These are phyloP conservation scores for Malassezia nana DNA, from an alignment of 1,284 basidiomycete genomes.

Conservation along the genomic window DNA sequence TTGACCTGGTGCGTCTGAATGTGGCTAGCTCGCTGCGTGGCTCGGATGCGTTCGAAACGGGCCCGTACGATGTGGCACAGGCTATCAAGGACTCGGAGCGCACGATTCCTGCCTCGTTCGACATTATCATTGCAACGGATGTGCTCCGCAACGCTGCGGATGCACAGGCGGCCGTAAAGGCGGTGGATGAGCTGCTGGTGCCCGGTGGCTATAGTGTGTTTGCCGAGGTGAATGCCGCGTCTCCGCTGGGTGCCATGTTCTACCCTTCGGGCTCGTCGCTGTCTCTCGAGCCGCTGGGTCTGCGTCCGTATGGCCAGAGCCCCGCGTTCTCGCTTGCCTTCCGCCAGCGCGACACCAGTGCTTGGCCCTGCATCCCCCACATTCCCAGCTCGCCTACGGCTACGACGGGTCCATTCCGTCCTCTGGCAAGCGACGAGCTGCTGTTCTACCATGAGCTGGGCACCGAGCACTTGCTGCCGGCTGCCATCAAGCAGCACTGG, in stretches of 20 bases:
- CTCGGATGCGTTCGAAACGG: constrained; percentile 12
- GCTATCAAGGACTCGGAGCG: constrained; percentile 10
- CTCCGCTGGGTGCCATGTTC: constrained; percentile 6
- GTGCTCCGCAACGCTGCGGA: constrained; percentile 3
- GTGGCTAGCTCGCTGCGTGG: constrained; percentile 6
- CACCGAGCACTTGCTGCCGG: constrained; percentile 8
- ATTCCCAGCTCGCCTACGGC: background rate
- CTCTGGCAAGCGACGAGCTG: constrained; percentile 7
- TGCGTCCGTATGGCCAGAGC: constrained; percentile 1
- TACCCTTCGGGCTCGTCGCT: background rate
- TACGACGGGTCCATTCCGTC: background rate
- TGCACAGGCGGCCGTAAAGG: background rate
- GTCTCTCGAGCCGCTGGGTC: background rate
- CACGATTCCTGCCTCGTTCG: constrained; percentile 12
- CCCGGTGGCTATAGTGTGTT: constrained; percentile 9
- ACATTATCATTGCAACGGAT: constrained; percentile 7
- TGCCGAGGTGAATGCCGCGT: constrained; percentile 8
- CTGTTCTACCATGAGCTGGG: constrained; percentile 15
- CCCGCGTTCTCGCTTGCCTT: constrained; percentile 9
- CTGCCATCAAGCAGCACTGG: constrained; percentile 5
- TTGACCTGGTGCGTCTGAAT: constrained; percentile 18
- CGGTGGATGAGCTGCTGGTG: constrained; percentile 11
- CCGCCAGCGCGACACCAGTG: background rate
- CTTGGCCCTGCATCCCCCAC: constrained; percentile 11
- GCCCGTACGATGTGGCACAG: constrained; percentile 15